phyloP scores from a whole-genome alignment of 495 filamentous ascomycete genomes.

The Podospora bellae-mahoneyi region DNA sequence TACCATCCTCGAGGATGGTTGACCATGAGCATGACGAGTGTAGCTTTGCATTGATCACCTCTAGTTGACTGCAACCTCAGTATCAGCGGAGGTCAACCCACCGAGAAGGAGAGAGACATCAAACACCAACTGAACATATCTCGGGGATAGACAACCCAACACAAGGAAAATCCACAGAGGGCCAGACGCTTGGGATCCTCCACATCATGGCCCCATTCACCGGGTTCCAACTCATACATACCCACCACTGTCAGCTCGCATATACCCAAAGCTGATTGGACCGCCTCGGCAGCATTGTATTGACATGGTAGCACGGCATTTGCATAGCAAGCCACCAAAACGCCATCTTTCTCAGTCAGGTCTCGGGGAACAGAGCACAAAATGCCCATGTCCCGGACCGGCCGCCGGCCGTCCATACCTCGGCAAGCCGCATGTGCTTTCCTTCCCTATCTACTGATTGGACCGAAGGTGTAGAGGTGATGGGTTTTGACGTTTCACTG shows the following conservation, averaged over 20 bases:
- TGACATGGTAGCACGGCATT: too few species aligned
- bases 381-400: not conserved
- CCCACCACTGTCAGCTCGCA: not conserved
- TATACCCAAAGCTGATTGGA: not conserved
- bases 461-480: not conserved
- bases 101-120: not conserved
- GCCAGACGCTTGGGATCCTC: not conserved
- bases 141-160: not conserved
- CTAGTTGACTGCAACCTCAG: not conserved
- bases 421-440: not conserved
- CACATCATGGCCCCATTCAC: not conserved
- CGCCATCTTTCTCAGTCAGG: too few species aligned
- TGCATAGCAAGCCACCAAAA: too few species aligned
- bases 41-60: too few species aligned
- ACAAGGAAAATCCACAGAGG: not conserved
- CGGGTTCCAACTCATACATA: not conserved
- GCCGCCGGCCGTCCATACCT: not conserved
- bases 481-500: conserved; percentile 2
- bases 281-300: not conserved
- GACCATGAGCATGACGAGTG: not conserved
- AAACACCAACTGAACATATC: too few species aligned
- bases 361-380: not conserved
- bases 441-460: not conserved
- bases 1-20: not conserved
- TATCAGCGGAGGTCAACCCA: not conserved